Percentiles rank a stretch among this genome's conserved stretches.
Conservation (phyloP, 179 eudicot genomes). For the Carnegiea gigantea region DNA sequence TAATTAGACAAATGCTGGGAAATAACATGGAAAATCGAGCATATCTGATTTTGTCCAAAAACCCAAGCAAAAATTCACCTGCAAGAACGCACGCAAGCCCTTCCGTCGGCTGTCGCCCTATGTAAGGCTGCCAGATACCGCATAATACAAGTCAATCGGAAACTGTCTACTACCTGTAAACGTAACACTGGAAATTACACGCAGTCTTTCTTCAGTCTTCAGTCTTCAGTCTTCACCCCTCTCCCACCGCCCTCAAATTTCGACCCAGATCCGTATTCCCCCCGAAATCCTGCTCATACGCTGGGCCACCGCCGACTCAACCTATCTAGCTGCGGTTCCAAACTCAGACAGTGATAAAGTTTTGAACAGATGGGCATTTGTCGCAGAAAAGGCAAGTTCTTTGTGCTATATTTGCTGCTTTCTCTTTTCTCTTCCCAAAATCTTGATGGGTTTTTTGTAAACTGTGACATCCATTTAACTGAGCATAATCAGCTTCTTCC, state of each 20-base stretch:
- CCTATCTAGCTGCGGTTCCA: background rate
- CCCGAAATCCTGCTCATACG: background rate
- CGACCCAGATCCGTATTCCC: background rate
- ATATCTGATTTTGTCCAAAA: too few species aligned
- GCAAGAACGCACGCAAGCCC: too few species aligned
- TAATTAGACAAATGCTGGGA: too few species aligned
- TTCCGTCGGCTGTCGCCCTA: too few species aligned
- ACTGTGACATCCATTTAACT: slow-evolving; percentile 16
- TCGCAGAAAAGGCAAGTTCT: slow-evolving; percentile 53
- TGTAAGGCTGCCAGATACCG: too few species aligned
- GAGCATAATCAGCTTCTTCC: slow-evolving; percentile 16
- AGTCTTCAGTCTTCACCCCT: background rate
- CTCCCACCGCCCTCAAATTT: background rate
- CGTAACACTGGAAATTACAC: background rate
- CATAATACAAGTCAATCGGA: too few species aligned
- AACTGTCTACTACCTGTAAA: background rate
- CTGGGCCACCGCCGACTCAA: background rate
- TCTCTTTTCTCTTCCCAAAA: slow-evolving; percentile 10
- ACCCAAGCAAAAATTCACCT: too few species aligned
- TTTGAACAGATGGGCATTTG: slow-evolving; percentile 29
- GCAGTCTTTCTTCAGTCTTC: background rate
- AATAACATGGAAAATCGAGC: too few species aligned
- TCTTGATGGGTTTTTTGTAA: slow-evolving; percentile 36
- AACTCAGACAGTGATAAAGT: background rate
- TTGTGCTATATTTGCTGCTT: slow-evolving; percentile 25